Evolutionary conservation across 1,284 basidiomycete genomes (phyloP), one percentile per base, ranked within the genome.

Genomic region (Testicularia cyperi): DNA sequence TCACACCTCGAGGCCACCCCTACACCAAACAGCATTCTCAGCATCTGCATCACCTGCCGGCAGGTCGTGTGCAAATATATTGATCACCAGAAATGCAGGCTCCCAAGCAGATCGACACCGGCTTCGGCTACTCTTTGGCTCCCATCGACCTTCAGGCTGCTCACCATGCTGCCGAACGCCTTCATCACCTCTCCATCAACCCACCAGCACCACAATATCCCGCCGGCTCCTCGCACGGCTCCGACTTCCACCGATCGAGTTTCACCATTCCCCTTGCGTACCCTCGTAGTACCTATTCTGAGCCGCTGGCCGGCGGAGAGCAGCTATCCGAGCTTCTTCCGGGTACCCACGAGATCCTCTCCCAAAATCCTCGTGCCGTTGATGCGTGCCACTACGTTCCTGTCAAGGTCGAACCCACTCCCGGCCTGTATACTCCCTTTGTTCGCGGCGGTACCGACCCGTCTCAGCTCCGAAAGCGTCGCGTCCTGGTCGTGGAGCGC

Each of bases 111-210:
- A 61, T 55, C 40, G 34, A 61, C 40, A 61, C 57, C 12, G 46
- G 46, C 44, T 61, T 61, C 35, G 57, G 57, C 38, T 55, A 35
- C 8, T 44, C 44, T 33, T 52, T 61, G 21, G 52, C 57, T 12
- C 47, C 57, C 31, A 51, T 61, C 37, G 47, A 61, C 52, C 46
- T 61, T 18, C 40, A 46, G 39, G 57, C 51, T 22, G 57, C 57
- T 20, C 41, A 45, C 36, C 32, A 41, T n/a, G 44, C 42, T 10
- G 49, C 49, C 34, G 56, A 60, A 45, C 56, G 49, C 19, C 49
- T 53, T 14, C 49, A 53, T 33, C 45, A 39, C 42, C 45, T 54
- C 22, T 44, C 37, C 9, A 48, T 60, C 45, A 49, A 45, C 42
- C 49, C 56, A 18, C 56, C 49, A n/a, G 13, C 34, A 3, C 45